Conservation (phyloP, 2,329 filamentous ascomycete genomes). For the Beauveria sp. region DNA sequence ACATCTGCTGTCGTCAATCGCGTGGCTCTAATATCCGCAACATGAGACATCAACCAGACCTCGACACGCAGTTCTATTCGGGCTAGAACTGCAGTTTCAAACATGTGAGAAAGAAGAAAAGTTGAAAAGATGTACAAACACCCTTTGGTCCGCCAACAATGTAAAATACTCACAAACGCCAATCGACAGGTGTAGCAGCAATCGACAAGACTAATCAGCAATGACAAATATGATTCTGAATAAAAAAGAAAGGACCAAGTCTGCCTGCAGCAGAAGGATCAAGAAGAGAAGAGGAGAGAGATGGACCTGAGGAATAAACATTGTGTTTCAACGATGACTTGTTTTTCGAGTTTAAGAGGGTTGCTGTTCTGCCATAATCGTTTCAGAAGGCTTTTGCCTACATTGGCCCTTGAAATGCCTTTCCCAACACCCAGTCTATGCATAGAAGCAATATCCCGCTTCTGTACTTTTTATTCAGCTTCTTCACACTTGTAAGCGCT, state of each 20-base stretch:
- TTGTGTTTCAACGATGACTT: conserved; percentile 1
- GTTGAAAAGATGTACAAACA: background rate
- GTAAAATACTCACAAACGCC: conserved; percentile 1
- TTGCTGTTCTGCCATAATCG: background rate
- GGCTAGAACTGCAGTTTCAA: background rate
- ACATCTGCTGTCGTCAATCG: background rate
- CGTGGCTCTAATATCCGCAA: background rate
- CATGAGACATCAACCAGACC: background rate
- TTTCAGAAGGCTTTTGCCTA: background rate
- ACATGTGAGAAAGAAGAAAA: background rate
- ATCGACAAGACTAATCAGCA: background rate
- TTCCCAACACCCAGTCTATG: conserved; percentile 10
- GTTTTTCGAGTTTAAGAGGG: background rate
- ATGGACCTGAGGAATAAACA: background rate
- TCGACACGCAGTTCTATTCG: background rate
- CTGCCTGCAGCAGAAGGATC: background rate
- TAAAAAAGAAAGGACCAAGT: background rate
- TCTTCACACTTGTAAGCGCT: background rate
- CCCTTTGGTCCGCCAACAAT: background rate
- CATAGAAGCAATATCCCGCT: conserved; percentile 8
- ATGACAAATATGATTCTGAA: background rate
- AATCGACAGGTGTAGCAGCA: background rate
- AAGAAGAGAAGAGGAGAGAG: background rate
- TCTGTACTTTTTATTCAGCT: conserved; percentile 1
- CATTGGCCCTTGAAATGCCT: background rate